Conservation (phyloP, 2,329 filamentous ascomycete genomes). For the Colletotrichum incanum region DNA sequence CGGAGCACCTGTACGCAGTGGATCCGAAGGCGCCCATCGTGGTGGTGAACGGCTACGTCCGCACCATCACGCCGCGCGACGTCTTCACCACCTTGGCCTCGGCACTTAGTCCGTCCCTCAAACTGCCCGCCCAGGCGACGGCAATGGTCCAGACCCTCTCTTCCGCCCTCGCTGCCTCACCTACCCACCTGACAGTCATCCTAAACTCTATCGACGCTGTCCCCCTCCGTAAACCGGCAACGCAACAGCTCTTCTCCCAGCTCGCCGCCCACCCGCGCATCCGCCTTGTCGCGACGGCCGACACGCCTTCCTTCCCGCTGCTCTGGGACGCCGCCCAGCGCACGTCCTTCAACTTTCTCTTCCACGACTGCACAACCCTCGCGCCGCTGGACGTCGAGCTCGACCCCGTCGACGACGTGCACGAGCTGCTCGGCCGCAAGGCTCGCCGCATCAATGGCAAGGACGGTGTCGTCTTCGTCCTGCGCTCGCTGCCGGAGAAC, state of each 20-base stretch:
- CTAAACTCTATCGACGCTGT: slow-evolving; percentile 90
- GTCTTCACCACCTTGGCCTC: slow-evolving; percentile 78
- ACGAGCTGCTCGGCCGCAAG: slow-evolving; percentile 87
- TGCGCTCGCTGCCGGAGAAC: slow-evolving; percentile 92
- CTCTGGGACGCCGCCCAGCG: slow-evolving; percentile 93
- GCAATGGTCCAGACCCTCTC: slow-evolving; percentile 79
- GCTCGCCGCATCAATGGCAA: slow-evolving; percentile 86
- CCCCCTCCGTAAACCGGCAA: slow-evolving; percentile 78
- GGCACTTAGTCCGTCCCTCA: slow-evolving; percentile 69
- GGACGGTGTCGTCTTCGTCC: slow-evolving; percentile 91
- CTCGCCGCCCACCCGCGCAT: slow-evolving; percentile 83
- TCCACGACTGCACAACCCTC: slow-evolving; percentile 96
- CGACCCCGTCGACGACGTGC: slow-evolving; percentile 91
- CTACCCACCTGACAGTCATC: slow-evolving; percentile 73
- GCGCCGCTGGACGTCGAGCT: slow-evolving; percentile 79
- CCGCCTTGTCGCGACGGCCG: slow-evolving; percentile 83
- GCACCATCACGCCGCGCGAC: slow-evolving; percentile 77
- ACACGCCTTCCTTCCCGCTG: slow-evolving; percentile 89
- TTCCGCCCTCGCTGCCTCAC: slow-evolving; percentile 69
- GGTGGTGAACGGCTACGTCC: slow-evolving; percentile 88
- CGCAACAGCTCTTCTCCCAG: slow-evolving; percentile 82
- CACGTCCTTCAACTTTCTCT: slow-evolving; percentile 87
- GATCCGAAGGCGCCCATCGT: slow-evolving; percentile 75
- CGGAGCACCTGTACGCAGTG: slow-evolving; percentile 74
- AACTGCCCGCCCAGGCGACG: slow-evolving; percentile 72